These are phyloP conservation scores for Quercus alba DNA, from an alignment of 306 rosid species.

Conservation along the genomic window DNA sequence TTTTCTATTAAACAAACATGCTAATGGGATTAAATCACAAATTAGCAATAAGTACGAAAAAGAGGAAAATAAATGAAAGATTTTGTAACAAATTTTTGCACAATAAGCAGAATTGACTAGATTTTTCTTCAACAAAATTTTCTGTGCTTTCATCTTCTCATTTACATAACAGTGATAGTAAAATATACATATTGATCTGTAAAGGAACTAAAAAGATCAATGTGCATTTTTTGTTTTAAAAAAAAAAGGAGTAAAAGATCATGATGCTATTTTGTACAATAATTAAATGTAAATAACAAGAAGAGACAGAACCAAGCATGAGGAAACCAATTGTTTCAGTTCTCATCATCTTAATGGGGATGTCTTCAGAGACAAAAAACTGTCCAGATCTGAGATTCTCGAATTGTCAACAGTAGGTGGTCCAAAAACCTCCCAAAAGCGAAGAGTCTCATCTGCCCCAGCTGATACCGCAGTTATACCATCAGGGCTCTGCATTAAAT, in stretches of 20 bases:
- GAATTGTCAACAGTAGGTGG: conserved; percentile 35
- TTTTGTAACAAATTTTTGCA: not conserved
- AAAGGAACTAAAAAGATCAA: not conserved
- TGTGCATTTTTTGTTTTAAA: too few relatives aligned
- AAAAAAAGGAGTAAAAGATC: not conserved
- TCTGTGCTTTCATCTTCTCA: not conserved
- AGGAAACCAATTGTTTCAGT: conserved; percentile 3
- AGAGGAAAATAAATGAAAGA: not conserved
- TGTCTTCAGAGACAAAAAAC: conserved; percentile 50
- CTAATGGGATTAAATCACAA: too few relatives aligned
- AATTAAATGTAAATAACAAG: conserved; percentile 2
- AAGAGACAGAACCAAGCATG: conserved; percentile 5
- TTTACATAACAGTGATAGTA: not conserved
- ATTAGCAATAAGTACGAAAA: too few relatives aligned
- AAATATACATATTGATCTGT: not conserved
- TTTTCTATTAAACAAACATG: too few relatives aligned
- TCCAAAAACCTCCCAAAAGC: conserved; percentile 71
- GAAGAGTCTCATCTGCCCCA: conserved; percentile 71
- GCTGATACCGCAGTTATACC: conserved; percentile 74
- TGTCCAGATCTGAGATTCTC: conserved; percentile 37
- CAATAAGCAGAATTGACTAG: not conserved
- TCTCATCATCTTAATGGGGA: conserved; percentile 55
- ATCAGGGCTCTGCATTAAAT: conserved; percentile 65
- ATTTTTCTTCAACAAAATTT: not conserved
- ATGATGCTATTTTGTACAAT: not conserved